Percentiles rank a stretch among this genome's conserved stretches.
These are phyloP conservation scores for Mariannaea elegans DNA, from an alignment of 2,329 filamentous ascomycete genomes.

Conservation along the genomic window DNA sequence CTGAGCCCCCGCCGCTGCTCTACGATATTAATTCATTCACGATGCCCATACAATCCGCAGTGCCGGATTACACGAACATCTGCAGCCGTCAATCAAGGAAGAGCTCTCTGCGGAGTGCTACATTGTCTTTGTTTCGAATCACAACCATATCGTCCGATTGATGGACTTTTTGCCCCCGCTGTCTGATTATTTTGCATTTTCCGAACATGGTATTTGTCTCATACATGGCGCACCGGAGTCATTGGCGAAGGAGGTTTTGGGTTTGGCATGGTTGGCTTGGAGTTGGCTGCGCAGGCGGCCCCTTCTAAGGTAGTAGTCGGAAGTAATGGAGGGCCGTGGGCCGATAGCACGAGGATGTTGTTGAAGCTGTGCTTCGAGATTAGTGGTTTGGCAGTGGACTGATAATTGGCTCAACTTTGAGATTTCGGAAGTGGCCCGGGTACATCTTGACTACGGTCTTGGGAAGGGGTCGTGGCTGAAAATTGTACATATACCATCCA, in stretches of 20 bases:
- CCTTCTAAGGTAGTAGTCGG: constrained; percentile 34
- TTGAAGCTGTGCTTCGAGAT: constrained; percentile 39
- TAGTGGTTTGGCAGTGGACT: constrained; percentile 28
- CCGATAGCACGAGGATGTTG: constrained; percentile 27
- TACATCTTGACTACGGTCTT: constrained; percentile 36
- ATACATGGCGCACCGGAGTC: constrained; percentile 54
- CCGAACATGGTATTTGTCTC: constrained; percentile 48
- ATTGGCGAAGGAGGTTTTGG: constrained; percentile 46
- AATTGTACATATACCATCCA: constrained; percentile 54
- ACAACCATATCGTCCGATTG: constrained; percentile 41
- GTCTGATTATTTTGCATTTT: constrained; percentile 47
- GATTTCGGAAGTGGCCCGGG: constrained; percentile 26
- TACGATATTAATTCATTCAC: constrained; percentile 48
- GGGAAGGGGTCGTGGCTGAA: constrained; percentile 43
- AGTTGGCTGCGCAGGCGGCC: constrained; percentile 46
- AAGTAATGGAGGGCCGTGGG: constrained; percentile 38
- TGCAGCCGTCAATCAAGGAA: constrained; percentile 27
- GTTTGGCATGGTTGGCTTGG: constrained; percentile 49
- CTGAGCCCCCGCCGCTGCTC: constrained; percentile 36
- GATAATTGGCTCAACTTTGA: constrained; percentile 29
- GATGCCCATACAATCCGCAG: constrained; percentile 31
- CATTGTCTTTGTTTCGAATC: constrained; percentile 37
- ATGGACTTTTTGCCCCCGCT: constrained; percentile 36
- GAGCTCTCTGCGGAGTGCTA: constrained; percentile 25
- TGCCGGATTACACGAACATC: constrained; percentile 36